Percentiles rank a stretch among this genome's conserved stretches.
phyloP scores from a whole-genome alignment of 306 rosid genomes.

The Alnus glutinosa region DNA sequence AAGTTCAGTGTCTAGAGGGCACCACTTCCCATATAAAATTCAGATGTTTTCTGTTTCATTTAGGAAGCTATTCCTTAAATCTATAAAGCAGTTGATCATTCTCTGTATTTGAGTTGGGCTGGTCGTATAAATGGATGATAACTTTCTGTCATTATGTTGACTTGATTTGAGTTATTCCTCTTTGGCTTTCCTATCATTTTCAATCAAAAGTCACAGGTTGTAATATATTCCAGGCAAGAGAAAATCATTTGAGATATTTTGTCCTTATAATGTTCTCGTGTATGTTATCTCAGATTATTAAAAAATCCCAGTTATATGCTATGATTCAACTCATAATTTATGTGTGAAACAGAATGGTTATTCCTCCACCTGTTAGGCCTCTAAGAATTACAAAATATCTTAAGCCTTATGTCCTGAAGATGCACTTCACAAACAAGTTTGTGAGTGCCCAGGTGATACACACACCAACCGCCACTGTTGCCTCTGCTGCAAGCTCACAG shows the following conservation, averaged over 20 bases:
- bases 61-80: not conserved
- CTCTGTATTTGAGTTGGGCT: not conserved
- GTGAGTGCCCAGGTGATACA: conserved; percentile 83
- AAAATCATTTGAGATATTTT: not conserved
- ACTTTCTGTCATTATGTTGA: not conserved
- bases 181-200: not conserved
- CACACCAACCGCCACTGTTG: conserved; percentile 78
- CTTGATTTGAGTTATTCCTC: not conserved
- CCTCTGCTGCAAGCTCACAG: conserved; percentile 79
- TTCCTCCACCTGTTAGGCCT: conserved; percentile 71
- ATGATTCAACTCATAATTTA: not conserved
- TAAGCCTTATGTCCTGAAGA: conserved; percentile 84
- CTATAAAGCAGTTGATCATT: not conserved
- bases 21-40: not conserved
- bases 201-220: not conserved
- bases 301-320: not conserved
- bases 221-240: not conserved
- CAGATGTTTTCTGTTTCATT: not conserved
- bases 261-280: not conserved
- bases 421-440: conserved; percentile 83
- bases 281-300: not conserved
- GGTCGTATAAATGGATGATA: not conserved
- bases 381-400: conserved; percentile 57
- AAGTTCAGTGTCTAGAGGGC: not conserved
- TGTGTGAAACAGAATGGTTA: conserved; percentile 60